These are phyloP conservation scores for Phytophthora pseudosyringae DNA, from an alignment of 352 stramenopile species.

Conservation along the genomic window DNA sequence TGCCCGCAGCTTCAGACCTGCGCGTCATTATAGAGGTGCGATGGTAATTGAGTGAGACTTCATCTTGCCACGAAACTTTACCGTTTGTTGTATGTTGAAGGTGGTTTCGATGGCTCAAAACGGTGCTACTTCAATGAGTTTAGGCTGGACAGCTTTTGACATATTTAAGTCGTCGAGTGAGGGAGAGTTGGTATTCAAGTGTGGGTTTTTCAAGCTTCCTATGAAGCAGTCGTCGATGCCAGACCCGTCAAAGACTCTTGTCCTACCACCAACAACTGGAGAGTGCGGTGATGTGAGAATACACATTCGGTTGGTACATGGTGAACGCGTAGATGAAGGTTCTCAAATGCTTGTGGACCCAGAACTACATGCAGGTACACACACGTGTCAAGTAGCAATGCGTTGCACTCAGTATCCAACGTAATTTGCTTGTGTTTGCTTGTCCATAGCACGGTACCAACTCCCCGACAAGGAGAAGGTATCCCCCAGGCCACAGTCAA, in stretches of 20 bases:
- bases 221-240: slow-evolving; percentile 49
- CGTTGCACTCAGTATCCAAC: not conserved
- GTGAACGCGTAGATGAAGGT: slow-evolving; percentile 33
- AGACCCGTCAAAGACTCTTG: slow-evolving; percentile 42
- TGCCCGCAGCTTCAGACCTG: slow-evolving; percentile 35
- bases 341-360: slow-evolving; percentile 41
- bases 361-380: slow-evolving; percentile 41
- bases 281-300: slow-evolving; percentile 33
- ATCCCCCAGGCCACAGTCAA: slow-evolving; percentile 19
- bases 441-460: slow-evolving; percentile 23
- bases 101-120: slow-evolving; percentile 25
- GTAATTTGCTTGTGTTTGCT: not conserved
- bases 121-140: slow-evolving; percentile 21
- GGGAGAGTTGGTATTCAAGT: slow-evolving; percentile 19
- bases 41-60: not conserved
- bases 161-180: slow-evolving; percentile 34
- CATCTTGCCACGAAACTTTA: not conserved
- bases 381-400: not conserved
- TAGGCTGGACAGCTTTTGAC: slow-evolving; percentile 53
- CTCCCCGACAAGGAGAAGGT: slow-evolving; percentile 15
- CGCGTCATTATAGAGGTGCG: slow-evolving; percentile 52
- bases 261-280: slow-evolving; percentile 16
- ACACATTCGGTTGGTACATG: slow-evolving; percentile 46
- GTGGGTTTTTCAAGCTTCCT: slow-evolving; percentile 47
- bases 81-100: slow-evolving; percentile 19